phyloP scores from a whole-genome alignment of 257 asterid species.

The Thymus mandschuricus region DNA sequence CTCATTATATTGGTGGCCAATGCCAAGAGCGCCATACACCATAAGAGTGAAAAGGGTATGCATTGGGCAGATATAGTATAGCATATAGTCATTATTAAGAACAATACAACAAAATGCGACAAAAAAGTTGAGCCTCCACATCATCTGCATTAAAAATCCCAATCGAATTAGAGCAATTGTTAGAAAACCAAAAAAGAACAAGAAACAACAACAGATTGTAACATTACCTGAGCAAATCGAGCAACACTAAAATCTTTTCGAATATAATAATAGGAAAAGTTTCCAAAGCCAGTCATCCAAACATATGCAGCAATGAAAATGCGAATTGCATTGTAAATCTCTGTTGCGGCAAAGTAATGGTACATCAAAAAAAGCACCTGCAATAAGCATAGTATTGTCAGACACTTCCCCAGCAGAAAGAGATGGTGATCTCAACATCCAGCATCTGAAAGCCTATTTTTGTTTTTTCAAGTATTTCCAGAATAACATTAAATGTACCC shows the following conservation, averaged over 20 bases:
- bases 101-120: conserved; percentile 90
- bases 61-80: conserved; percentile 98
- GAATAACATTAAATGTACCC: neutral
- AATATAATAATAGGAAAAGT: conserved; percentile 94
- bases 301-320: conserved; percentile 97
- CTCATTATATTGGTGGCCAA: conserved; percentile 89
- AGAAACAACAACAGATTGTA: conserved; percentile 11
- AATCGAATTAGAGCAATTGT: conserved; percentile 28
- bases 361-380: conserved; percentile 95
- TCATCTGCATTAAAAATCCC: conserved; percentile 79
- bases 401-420: conserved; percentile 20
- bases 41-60: conserved; percentile 95
- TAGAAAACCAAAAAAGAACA: conserved; percentile 1
- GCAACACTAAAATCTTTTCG: conserved; percentile 90
- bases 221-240: conserved; percentile 91
- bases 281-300: conserved; percentile 99
- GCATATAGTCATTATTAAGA: conserved; percentile 89
- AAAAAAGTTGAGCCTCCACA: conserved; percentile 99
- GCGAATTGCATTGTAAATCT: conserved; percentile 95
- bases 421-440: neutral
- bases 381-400: conserved; percentile 33
- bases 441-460: neutral
- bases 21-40: conserved; percentile 99
- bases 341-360: conserved; percentile 97
- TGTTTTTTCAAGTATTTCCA: neutral